A percentile compares a stretch with the other conserved stretches of the same genome.
phyloP scores from a whole-genome alignment of 176 grass and related monocot species.

The Carex parvula region DNA sequence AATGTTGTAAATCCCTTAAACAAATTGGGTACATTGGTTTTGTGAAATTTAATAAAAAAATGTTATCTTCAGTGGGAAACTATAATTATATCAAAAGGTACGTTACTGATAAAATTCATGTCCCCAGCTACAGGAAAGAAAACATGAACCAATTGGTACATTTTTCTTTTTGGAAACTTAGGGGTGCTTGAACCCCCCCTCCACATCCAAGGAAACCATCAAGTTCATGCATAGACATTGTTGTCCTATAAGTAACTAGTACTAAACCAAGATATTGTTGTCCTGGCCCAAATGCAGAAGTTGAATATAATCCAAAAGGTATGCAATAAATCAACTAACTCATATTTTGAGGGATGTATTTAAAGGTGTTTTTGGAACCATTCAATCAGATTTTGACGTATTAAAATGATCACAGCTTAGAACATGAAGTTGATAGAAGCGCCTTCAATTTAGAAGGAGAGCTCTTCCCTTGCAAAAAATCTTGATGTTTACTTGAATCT shows the following conservation, averaged over 20 bases:
- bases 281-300: too few species aligned
- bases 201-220: too few species aligned
- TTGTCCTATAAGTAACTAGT: too few species aligned
- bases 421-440: background rate
- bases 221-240: too few species aligned
- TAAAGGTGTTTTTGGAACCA: background rate
- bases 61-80: background rate
- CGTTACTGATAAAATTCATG: background rate
- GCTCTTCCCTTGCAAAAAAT: background rate
- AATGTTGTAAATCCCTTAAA: background rate
- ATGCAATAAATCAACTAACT: too few species aligned
- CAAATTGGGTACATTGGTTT: background rate
- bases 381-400: background rate
- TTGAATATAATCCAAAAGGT: too few species aligned
- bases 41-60: background rate
- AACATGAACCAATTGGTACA: background rate
- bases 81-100: background rate
- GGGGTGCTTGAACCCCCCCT: background rate
- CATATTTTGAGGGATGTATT: too few species aligned
- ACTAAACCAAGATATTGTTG: too few species aligned
- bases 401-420: background rate
- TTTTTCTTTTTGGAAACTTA: background rate
- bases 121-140: background rate
- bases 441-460: background rate
- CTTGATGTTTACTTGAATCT: background rate